Evolutionary conservation across 768 basidiomycete genomes (phyloP).

Genomic region (Collybia nuda): DNA sequence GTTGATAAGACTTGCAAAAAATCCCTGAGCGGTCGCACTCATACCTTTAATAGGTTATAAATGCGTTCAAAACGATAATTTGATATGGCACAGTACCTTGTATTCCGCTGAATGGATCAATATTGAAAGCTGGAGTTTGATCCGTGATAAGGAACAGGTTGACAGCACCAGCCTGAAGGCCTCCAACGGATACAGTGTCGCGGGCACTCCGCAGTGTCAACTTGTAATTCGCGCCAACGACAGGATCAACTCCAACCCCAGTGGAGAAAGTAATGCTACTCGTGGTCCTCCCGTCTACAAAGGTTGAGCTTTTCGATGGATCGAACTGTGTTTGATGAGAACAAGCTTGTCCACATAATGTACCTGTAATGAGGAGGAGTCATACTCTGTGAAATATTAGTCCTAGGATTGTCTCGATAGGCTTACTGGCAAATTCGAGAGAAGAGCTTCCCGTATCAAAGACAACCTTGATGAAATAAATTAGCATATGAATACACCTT

Average conservation of each 20-base stretch:
- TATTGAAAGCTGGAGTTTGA: slow-evolving; percentile 50
- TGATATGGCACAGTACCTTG: slow-evolving; percentile 32
- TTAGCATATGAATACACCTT: neutral
- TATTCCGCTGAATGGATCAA: slow-evolving; percentile 58
- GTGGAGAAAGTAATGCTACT: slow-evolving; percentile 52
- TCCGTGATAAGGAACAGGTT: slow-evolving; percentile 50
- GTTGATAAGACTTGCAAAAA: slow-evolving; percentile 44
- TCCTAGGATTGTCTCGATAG: neutral
- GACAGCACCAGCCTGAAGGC: slow-evolving; percentile 34
- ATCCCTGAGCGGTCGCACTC: slow-evolving; percentile 47
- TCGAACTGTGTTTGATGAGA: slow-evolving; percentile 46
- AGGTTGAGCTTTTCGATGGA: slow-evolving; percentile 48
- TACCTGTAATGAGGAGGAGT: slow-evolving; percentile 26
- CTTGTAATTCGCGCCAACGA: slow-evolving; percentile 44
- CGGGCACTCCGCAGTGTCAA: slow-evolving; percentile 42
- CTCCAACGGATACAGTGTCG: slow-evolving; percentile 52
- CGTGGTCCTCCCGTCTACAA: slow-evolving; percentile 39
- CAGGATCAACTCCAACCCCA: slow-evolving; percentile 56
- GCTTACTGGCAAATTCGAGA: slow-evolving; percentile 49
- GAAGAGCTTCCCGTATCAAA: slow-evolving; percentile 57
- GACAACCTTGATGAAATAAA: slow-evolving; percentile 36
- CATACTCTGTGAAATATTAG: neutral
- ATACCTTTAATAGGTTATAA: slow-evolving; percentile 36
- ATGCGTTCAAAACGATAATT: slow-evolving; percentile 1
- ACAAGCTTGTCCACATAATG: slow-evolving; percentile 45